phyloP scores from a whole-genome alignment of 192 early-diverging fungal genomes.

The Coemansia sp. region DNA sequence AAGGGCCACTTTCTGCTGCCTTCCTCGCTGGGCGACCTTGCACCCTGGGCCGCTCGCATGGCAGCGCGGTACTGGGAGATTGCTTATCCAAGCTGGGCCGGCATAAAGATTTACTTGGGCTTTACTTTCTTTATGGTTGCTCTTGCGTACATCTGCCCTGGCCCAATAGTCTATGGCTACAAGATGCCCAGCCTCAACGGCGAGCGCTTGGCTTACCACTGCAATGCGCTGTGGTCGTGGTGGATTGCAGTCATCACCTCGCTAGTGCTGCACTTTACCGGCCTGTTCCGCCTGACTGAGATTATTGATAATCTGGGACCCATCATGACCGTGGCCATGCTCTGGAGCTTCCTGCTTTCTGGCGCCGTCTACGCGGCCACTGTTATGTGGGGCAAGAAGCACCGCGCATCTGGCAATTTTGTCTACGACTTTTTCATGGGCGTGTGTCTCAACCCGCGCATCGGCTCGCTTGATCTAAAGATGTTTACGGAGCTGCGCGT shows the following conservation, averaged over 20 bases:
- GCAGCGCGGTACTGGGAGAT: conserved; percentile 47
- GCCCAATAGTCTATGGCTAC: conserved; percentile 62
- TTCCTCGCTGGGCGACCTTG: conserved; percentile 37
- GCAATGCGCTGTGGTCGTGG: conserved; percentile 75
- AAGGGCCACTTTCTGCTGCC: conserved; percentile 56
- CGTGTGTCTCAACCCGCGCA: conserved; percentile 89
- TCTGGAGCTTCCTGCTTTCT: conserved; percentile 63
- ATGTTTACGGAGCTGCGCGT: conserved; percentile 91
- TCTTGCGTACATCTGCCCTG: conserved; percentile 62
- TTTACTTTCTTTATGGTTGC: conserved; percentile 58
- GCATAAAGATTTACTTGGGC: conserved; percentile 57
- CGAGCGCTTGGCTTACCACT: conserved; percentile 73
- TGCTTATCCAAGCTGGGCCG: conserved; percentile 55
- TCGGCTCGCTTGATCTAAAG: conserved; percentile 85
- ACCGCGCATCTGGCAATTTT: conserved; percentile 64
- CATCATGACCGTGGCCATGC: conserved; percentile 63
- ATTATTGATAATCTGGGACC: conserved; percentile 64
- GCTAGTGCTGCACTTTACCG: conserved; percentile 62
- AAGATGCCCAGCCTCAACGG: conserved; percentile 70
- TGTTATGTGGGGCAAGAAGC: conserved; percentile 73
- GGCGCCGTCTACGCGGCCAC: conserved; percentile 52
- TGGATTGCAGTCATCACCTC: conserved; percentile 54
- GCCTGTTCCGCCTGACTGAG: conserved; percentile 57
- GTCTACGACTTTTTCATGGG: conserved; percentile 97
- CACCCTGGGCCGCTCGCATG: conserved; percentile 47